Evolutionary conservation across 1,284 basidiomycete species (phyloP).

Genomic region (Flammula alnicola): DNA sequence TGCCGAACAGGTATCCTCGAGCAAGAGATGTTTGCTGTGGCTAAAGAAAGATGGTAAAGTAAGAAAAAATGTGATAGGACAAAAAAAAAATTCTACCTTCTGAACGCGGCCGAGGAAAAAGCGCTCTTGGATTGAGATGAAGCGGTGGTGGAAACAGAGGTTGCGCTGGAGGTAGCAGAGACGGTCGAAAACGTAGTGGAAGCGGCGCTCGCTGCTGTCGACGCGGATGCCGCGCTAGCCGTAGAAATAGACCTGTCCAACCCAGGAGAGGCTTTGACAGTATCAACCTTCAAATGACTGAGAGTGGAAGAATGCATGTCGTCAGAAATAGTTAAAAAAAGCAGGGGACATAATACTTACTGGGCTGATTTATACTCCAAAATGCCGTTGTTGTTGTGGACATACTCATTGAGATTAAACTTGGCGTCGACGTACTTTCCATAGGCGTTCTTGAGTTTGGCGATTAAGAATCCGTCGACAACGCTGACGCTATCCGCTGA

Average conservation of each 20-base stretch:
- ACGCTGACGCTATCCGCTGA: conserved; percentile 10
- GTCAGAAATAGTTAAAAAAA: background rate
- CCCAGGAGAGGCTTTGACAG: background rate
- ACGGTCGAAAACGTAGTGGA: conserved; percentile 5
- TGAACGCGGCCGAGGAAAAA: conserved; percentile 16
- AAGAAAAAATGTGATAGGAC: background rate
- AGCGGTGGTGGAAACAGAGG: conserved; percentile 9
- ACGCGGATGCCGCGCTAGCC: conserved; percentile 6
- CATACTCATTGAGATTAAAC: conserved; percentile 11
- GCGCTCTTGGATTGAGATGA: conserved; percentile 1
- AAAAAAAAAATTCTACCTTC: conserved; percentile 4
- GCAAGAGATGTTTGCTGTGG: conserved; percentile 13
- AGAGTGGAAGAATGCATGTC: too few species aligned
- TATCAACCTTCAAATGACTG: background rate
- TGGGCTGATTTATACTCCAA: conserved; percentile 1
- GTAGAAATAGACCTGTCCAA: conserved; percentile 7
- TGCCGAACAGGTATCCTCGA: conserved; percentile 16
- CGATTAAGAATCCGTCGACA: conserved; percentile 4
- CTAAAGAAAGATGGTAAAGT: background rate
- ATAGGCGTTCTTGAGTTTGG: conserved; percentile 6
- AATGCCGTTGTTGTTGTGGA: conserved; percentile 14
- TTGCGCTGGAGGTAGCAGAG: conserved; percentile 3
- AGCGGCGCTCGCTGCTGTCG: too few species aligned
- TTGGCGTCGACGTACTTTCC: conserved; percentile 12
- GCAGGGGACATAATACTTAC: too few species aligned